These are phyloP conservation scores for Boletus sp. DNA, from an alignment of 768 basidiomycete genomes.

Conservation along the genomic window DNA sequence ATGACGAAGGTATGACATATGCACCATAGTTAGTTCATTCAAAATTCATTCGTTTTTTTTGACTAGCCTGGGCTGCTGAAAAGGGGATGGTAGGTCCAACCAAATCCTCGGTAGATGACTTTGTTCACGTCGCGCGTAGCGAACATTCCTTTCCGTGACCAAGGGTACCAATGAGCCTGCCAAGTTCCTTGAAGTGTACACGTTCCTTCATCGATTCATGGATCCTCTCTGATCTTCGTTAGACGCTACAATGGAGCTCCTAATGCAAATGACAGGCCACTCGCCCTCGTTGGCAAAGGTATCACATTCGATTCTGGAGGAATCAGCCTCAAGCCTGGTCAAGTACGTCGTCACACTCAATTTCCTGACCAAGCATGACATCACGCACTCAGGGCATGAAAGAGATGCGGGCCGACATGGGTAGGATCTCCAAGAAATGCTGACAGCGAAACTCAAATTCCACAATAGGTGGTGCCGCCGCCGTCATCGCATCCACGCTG, in stretches of 20 bases:
- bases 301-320: conserved; percentile 90
- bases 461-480: conserved; percentile 66
- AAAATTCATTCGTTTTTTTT: neutral
- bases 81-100: conserved; percentile 69
- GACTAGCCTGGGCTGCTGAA: conserved; percentile 71
- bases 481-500: conserved; percentile 66
- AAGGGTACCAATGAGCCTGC: conserved; percentile 80
- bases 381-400: conserved; percentile 63
- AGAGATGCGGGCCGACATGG: conserved; percentile 86
- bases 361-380: neutral
- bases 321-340: conserved; percentile 77
- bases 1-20: no score
- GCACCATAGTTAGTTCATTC: neutral
- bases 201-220: neutral
- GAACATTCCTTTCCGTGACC: conserved; percentile 84
- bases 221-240: neutral
- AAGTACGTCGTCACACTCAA: conserved; percentile 39
- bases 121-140: conserved; percentile 35
- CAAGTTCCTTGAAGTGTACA: conserved; percentile 82
- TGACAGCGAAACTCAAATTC: neutral
- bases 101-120: neutral
- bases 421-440: conserved; percentile 32
- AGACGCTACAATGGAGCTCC: conserved; percentile 82
- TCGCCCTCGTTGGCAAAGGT: conserved; percentile 83
- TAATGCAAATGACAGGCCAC: conserved; percentile 51